Evolutionary conservation across 495 filamentous ascomycete species (phyloP).

Genomic region (Talaromyces stipitatus): DNA sequence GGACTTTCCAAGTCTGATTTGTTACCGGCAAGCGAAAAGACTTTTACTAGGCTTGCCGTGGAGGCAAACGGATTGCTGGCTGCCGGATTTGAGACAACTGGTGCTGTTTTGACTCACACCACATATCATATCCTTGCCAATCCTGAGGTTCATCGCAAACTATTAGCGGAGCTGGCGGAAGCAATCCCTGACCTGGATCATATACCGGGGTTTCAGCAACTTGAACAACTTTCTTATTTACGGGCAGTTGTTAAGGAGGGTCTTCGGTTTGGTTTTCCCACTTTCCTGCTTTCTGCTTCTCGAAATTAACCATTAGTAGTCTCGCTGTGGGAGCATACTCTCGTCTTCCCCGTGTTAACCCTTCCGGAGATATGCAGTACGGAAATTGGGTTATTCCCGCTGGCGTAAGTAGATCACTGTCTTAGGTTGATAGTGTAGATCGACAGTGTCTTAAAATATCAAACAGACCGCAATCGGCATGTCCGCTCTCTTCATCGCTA

Average conservation of each 20-base stretch:
- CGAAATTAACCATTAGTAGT: neutral
- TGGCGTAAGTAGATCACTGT: constrained; percentile 15
- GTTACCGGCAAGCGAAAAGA: constrained; percentile 21
- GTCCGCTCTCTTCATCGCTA: constrained; percentile 18
- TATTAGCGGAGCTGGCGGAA: constrained; percentile 17
- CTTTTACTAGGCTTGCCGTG: constrained; percentile 10
- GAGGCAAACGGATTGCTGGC: constrained; percentile 20
- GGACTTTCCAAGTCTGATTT: constrained; percentile 4
- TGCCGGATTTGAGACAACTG: constrained; percentile 31
- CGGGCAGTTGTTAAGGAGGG: constrained; percentile 37
- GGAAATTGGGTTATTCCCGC: constrained; percentile 38
- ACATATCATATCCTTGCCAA: constrained; percentile 23
- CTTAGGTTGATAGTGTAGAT: neutral
- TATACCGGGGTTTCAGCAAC: constrained; percentile 9
- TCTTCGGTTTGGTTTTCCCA: constrained; percentile 12
- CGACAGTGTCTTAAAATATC: neutral
- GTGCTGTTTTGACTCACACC: constrained; percentile 17
- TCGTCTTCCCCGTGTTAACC: constrained; percentile 1
- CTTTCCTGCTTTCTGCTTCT: neutral
- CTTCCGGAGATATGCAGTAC: constrained; percentile 17
- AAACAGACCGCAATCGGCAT: constrained; percentile 2
- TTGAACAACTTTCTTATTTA: constrained; percentile 32
- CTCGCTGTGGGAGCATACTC: constrained; percentile 1
- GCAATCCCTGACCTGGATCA: constrained; percentile 16
- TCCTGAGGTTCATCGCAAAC: constrained; percentile 12